Evolutionary conservation across 768 basidiomycete species (phyloP), one percentile per base, ranked within the genome.

Genomic region (Baorangia bicolor): DNA sequence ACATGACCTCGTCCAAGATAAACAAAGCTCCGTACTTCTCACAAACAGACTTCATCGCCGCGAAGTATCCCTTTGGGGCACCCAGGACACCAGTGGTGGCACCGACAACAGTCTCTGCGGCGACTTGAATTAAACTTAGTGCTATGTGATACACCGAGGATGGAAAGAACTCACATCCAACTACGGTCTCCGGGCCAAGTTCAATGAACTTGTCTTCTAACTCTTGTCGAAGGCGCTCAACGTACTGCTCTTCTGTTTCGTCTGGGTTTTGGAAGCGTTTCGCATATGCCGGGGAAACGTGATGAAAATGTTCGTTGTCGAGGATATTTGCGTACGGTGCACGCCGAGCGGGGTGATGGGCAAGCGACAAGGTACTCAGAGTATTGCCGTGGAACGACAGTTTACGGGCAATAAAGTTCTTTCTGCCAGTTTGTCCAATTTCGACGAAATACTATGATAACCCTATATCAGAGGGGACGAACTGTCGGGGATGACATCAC

Each of bases 1-100:
- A 85, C 92, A 95, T 94, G 43, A 94, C 89, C 73, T 95, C 94
- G 64, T 96, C 94, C 34, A 94, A 79, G 39, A 94, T 91, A 69
- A 94, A 87, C 18, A 96, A 71, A 39, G 66, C 77, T 38, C 78
- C 87, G 61, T 80, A 87, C 70, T 87, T 91, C 37, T 88, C 81
- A 61, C 89, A 91, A 20, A 92, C 87, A 12, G 86, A 84, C 63
- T 87, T 90, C 84, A 92, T 89, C 9, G 88, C 88, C 69, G 82
- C 82, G 65, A 94, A 88, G 69, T 94, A 94, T 2, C 92, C 92
- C 60, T 86, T 87, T 0, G 92, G 91, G 6, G 90, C 84, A 34
- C 85, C 70, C 1, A 92, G 77, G 33, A 81, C 86, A 27, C 92
- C 94, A 3, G 87, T 86, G 1, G 90, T 87, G 0, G 92, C 93